Evolutionary conservation across 768 basidiomycete species (phyloP).

Genomic region (Leccinellum luteum): DNA sequence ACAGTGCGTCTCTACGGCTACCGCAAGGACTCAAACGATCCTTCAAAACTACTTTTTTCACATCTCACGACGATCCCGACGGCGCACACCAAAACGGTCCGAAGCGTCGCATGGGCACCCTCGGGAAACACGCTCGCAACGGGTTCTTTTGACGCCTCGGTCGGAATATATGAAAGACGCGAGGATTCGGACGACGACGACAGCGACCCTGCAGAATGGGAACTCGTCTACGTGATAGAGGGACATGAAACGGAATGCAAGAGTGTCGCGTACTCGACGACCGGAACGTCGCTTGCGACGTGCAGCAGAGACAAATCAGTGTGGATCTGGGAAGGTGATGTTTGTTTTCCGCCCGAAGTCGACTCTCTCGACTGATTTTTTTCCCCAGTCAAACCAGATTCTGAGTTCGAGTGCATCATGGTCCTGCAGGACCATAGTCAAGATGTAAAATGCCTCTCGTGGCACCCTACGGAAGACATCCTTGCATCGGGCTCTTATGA

Average conservation of each 20-base stretch:
- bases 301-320: slow-evolving; percentile 97
- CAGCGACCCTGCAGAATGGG: slow-evolving; percentile 63
- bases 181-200: slow-evolving; percentile 38
- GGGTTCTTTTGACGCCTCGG: slow-evolving; percentile 90
- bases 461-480: slow-evolving; percentile 97
- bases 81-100: slow-evolving; percentile 85
- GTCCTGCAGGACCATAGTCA: slow-evolving; percentile 97
- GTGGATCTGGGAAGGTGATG: slow-evolving; percentile 96
- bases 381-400: slow-evolving; percentile 74
- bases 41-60: slow-evolving; percentile 37
- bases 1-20: slow-evolving; percentile 85
- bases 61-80: slow-evolving; percentile 70
- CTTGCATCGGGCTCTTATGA: slow-evolving; percentile 97
- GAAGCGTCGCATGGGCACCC: slow-evolving; percentile 85
- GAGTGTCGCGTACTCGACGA: slow-evolving; percentile 76
- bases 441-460: slow-evolving; percentile 92
- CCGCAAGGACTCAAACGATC: slow-evolving; percentile 24
- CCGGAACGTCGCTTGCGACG: slow-evolving; percentile 81
- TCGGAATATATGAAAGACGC: slow-evolving; percentile 87
- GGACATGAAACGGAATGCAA: slow-evolving; percentile 99
- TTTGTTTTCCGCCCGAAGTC: not conserved
- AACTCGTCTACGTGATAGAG: slow-evolving; percentile 82
- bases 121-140: slow-evolving; percentile 85
- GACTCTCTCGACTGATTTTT: not conserved
- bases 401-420: slow-evolving; percentile 91